Evolutionary conservation across 2,329 filamentous ascomycete genomes (phyloP), one percentile per base, ranked within the genome.

Genomic region (Aspergillus awamori): DNA sequence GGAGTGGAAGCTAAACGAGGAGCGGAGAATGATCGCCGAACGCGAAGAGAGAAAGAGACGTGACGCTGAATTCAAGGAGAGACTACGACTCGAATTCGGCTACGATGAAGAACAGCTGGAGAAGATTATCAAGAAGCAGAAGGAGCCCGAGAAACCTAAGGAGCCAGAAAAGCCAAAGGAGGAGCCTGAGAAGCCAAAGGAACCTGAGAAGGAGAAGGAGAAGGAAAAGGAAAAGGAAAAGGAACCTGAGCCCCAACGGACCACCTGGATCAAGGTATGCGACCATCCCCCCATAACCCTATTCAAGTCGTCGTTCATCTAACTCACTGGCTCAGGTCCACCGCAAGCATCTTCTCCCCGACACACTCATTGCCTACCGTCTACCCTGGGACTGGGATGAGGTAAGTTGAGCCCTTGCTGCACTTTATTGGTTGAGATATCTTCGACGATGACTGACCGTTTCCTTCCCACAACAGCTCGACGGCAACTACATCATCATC

Each of bases 401-500:
- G 43, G 79, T 81, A 73, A 73, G 78, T 70, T 20, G 24, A 28
- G 43, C 28, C 53, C n/a, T 11, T 8, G 5, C 26, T 22, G 15
- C 22, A 2, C 30, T 17, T 7, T 49, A 3, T 41, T 49, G n/a
- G 47, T 48, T 20, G 39, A 11, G 1, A 38, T 6, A 20, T 26
- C 51, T 56, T 26, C 1, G 33, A 36, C 10, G 41, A 58, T 30
- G 45, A 36, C 59, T 51, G 53, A 59, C 58, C 28, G 15, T 51
- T 43, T 49, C 33, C 30, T 49, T 48, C 47, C 33, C 30, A 47
- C 43, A 47, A 43, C 55, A 81, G 79, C 67, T 66, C 54, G 88
- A 93, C 69, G 83, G 86, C 17, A 86, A 89, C 51, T 93, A 86
- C 67, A 80, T 93, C 58, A 76, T 93, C 61, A 89, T 93, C 77